A percentile compares a stretch with the other conserved stretches of the same genome.
These are phyloP conservation scores for Fragosphaeria purpurea DNA, from an alignment of 2,329 filamentous ascomycete species.

Conservation along the genomic window DNA sequence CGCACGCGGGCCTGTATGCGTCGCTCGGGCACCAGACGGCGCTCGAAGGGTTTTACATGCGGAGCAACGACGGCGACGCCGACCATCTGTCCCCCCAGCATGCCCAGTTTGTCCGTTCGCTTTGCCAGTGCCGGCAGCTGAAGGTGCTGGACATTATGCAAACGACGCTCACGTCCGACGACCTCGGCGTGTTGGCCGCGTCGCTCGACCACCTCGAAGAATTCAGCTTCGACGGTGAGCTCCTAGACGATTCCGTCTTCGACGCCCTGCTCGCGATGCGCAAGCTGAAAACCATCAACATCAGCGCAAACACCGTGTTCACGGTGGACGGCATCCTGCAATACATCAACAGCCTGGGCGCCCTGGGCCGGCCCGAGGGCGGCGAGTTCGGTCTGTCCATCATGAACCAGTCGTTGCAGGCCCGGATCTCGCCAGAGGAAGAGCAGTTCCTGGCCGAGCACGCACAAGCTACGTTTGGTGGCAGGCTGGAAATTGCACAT, in stretches of 20 bases:
- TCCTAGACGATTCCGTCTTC: conserved; percentile 38
- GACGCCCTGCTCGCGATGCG: conserved; percentile 24
- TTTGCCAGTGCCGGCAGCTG: conserved; percentile 42
- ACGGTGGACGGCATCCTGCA: conserved; percentile 36
- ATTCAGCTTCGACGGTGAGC: conserved; percentile 45
- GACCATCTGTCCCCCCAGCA: conserved; percentile 23
- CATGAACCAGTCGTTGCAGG: conserved; percentile 21
- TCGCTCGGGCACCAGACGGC: conserved; percentile 39
- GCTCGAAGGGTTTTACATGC: conserved; percentile 25
- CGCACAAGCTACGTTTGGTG: conserved; percentile 19
- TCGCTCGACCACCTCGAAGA: conserved; percentile 41
- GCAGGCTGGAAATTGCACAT: conserved; percentile 24
- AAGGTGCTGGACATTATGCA: conserved; percentile 41
- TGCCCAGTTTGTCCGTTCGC: conserved; percentile 23
- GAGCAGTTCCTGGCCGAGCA: conserved; percentile 16
- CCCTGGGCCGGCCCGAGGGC: background rate
- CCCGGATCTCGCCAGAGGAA: conserved; percentile 18
- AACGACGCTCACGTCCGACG: conserved; percentile 37
- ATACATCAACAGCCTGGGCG: conserved; percentile 29
- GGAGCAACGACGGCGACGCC: conserved; percentile 12
- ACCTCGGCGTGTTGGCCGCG: conserved; percentile 37
- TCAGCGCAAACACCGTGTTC: conserved; percentile 47
- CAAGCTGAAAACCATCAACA: conserved; percentile 40
- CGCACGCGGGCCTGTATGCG: conserved; percentile 40
- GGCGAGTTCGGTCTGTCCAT: conserved; percentile 24